Conservation (phyloP, 2,329 filamentous ascomycete species). For the Stenocarpella maydis region DNA sequence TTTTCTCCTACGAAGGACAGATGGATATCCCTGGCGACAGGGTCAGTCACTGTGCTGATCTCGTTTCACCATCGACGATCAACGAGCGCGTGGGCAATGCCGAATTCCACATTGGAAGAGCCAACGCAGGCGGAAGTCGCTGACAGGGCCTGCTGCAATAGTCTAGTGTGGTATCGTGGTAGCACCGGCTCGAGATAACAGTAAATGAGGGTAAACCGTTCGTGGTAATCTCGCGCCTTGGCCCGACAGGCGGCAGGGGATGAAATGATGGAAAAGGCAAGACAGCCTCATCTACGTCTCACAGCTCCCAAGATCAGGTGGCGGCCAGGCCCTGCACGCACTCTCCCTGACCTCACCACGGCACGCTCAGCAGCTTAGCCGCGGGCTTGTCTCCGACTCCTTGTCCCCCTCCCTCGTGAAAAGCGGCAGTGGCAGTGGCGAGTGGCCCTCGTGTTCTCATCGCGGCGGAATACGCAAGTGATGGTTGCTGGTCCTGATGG, state of each 20-base stretch:
- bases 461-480: background rate
- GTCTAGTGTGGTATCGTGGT: slow-evolving; percentile 5
- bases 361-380: background rate
- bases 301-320: slow-evolving; percentile 16
- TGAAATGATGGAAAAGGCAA: slow-evolving; percentile 22
- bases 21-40: slow-evolving; percentile 30
- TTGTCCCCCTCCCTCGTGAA: background rate
- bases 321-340: slow-evolving; percentile 6
- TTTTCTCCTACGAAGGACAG: slow-evolving; percentile 13
- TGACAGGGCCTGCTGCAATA: background rate
- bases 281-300: slow-evolving; percentile 22
- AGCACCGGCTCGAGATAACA: slow-evolving; percentile 20
- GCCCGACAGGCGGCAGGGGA: slow-evolving; percentile 22
- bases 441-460: background rate
- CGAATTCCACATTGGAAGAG: slow-evolving; percentile 12
- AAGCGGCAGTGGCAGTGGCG: background rate
- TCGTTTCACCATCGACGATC: slow-evolving; percentile 36
- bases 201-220: slow-evolving; percentile 20
- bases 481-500: background rate
- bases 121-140: background rate
- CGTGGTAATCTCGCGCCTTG: slow-evolving; percentile 19
- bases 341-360: background rate
- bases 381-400: too few relatives aligned
- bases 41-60: slow-evolving; percentile 33
- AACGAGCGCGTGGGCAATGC: slow-evolving; percentile 31